A percentile compares a stretch with the other conserved stretches of the same genome.
Conservation (phyloP, 768 basidiomycete genomes). For the Boletus rex-veris region DNA sequence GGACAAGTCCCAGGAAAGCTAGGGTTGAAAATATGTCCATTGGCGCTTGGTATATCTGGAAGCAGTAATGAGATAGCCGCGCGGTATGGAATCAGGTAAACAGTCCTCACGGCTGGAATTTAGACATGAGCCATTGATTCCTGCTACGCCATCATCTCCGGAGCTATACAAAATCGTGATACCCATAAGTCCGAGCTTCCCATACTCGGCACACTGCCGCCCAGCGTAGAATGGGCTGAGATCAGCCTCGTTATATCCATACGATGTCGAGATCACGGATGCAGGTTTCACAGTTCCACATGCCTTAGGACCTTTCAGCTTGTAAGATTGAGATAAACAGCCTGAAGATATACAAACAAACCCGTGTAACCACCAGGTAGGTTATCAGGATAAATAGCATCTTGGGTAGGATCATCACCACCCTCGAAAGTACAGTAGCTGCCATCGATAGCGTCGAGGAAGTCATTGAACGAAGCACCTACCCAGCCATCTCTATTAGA, state of each 20-base stretch:
- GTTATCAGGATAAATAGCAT: constrained; percentile 28
- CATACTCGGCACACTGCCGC: constrained; percentile 47
- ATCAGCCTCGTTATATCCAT: constrained; percentile 37
- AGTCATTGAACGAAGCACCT: constrained; percentile 37
- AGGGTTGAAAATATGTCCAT: constrained; percentile 52
- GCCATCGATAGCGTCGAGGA: constrained; percentile 39
- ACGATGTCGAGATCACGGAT: constrained; percentile 44
- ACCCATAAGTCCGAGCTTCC: constrained; percentile 40
- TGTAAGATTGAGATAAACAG: not conserved
- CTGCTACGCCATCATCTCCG: constrained; percentile 33
- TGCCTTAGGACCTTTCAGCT: constrained; percentile 14
- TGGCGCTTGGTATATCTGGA: constrained; percentile 28
- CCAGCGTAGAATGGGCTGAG: constrained; percentile 34
- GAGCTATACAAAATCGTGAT: constrained; percentile 34
- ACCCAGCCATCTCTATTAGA: not conserved
- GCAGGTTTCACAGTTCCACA: constrained; percentile 41
- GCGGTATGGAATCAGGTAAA: not conserved
- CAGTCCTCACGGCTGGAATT: constrained; percentile 18
- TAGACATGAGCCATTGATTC: constrained; percentile 31
- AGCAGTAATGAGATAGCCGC: not conserved
- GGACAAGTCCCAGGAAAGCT: constrained; percentile 48
- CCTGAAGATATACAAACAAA: not conserved
- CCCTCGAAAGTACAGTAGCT: constrained; percentile 38
- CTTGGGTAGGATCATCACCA: constrained; percentile 30
- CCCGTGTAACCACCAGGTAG: constrained; percentile 18